Base-by-base conservation (phyloP, 306 rosid species). In the Pueraria montana region DNA sequence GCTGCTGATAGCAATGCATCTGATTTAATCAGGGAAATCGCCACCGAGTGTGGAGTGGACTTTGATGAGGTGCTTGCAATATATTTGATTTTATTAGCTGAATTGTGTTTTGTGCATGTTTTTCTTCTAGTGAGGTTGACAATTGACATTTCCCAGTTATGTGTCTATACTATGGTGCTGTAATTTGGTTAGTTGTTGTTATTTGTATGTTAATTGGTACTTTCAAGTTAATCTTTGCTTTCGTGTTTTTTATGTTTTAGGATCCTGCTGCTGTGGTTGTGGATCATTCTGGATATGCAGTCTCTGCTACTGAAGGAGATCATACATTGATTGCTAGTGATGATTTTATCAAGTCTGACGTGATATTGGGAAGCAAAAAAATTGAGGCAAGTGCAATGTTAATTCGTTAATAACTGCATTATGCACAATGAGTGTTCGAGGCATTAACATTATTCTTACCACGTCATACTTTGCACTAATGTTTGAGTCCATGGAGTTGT, bases 241-340 rank as follows among this genome's bases (percentile, higher is more conserved):
- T 11, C 52, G 20, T 36, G 3, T 76, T 43, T 67, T 21, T n/a
- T 43, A 13, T 66, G 11, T 50, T 68, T 12, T 85, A 96, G 97
- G 98, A 94, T 73, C 42, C 88, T 74, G 73, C 90, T 42, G 92
- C 99, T 18, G 1, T 91, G 87, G 99, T 92, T 82, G 88, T 91
- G 26, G 99, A 96, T 83, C 99, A 96, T 85, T 76, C 92, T 32
- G 91, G 97, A 85, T 91, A 96, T 77, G 95, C 99, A 2, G 88
- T 92, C 21, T 89, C 98, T 43, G 80, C 89, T 20, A 83, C 82
- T 14, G 99, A 96, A 83, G 99, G 99, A 55, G 97, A 92, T 83
- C 99, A 91, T 74, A 92, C 98, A 0, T 74, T 96, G 84, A 96
- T 96, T 87, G 99, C 99, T 70, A 89, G 95, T 59, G 95, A 94